Percentiles rank a stretch among this genome's conserved stretches.
phyloP scores from a whole-genome alignment of 192 early-diverging fungal genomes.

The Linnemannia elongata region DNA sequence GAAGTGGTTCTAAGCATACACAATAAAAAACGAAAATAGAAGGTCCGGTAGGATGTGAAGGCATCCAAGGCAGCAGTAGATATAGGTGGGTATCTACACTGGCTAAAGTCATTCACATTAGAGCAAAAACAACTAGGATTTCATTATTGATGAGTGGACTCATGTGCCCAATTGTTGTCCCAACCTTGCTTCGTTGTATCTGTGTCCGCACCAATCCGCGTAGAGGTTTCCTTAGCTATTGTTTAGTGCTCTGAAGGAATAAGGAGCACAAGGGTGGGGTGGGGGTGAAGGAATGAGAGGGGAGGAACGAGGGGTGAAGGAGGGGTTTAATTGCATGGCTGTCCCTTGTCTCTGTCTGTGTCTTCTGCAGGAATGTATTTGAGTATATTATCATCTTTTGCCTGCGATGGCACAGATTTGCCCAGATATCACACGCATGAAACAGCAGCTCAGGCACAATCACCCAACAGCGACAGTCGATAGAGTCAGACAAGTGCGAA shows the following conservation, averaged over 20 bases:
- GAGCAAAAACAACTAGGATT: neutral
- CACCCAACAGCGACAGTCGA: neutral
- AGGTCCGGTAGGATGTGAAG: neutral
- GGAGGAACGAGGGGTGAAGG: neutral
- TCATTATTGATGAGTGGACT: neutral
- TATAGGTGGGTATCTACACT: neutral
- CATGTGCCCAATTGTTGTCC: neutral
- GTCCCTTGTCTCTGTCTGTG: neutral
- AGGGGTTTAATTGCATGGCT: neutral
- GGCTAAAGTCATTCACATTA: neutral
- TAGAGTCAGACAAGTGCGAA: too few relatives aligned
- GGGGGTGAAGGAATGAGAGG: neutral
- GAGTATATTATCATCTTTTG: neutral
- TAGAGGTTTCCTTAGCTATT: neutral
- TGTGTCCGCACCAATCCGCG: neutral
- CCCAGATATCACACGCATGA: neutral
- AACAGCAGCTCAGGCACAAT: neutral
- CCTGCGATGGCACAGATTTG: neutral
- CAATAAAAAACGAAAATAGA: too few relatives aligned
- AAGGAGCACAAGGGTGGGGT: neutral
- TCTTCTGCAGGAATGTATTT: neutral
- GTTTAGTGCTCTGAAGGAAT: neutral
- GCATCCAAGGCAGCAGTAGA: neutral
- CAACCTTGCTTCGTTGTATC: neutral
- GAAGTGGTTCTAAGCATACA: too few relatives aligned